A percentile compares a stretch with the other conserved stretches of the same genome.
phyloP scores from a whole-genome alignment of 768 basidiomycete species.

The Dioszegia hungarica region DNA sequence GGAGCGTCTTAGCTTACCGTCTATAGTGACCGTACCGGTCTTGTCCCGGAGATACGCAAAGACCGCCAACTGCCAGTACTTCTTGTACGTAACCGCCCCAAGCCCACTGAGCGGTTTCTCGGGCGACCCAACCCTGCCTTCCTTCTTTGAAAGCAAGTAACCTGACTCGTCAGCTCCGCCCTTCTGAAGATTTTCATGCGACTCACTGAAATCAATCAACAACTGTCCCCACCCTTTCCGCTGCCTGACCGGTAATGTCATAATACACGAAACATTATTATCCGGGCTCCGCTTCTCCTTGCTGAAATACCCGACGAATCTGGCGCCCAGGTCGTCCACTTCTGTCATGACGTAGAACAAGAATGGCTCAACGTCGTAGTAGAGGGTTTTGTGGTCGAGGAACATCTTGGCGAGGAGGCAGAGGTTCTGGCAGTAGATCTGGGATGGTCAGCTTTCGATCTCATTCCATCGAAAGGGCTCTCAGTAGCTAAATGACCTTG shows the following conservation, averaged over 20 bases:
- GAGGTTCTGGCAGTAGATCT: conserved; percentile 99
- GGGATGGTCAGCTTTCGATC: not conserved
- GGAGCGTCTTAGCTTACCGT: conserved; percentile 57
- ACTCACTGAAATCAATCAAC: conserved; percentile 95
- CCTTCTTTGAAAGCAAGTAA: conserved; percentile 92
- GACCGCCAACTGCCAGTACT: conserved; percentile 85
- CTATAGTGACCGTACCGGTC: conserved; percentile 61
- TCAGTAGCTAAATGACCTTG: conserved; percentile 58
- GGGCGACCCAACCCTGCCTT: conserved; percentile 80
- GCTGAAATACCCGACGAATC: conserved; percentile 96
- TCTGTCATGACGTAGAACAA: conserved; percentile 97
- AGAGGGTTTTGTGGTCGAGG: conserved; percentile 95
- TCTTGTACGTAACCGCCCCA: conserved; percentile 88
- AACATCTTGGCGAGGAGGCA: conserved; percentile 98
- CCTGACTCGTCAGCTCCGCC: conserved; percentile 54
- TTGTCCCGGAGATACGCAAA: conserved; percentile 70
- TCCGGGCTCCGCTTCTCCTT: conserved; percentile 97
- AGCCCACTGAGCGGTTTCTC: conserved; percentile 92
- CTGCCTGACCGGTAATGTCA: conserved; percentile 94
- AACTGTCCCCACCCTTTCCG: conserved; percentile 94
- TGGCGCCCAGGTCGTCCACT: conserved; percentile 77
- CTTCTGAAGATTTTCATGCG: no score
- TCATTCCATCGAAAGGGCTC: not conserved
- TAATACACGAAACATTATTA: conserved; percentile 98
- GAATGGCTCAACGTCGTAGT: conserved; percentile 99